Conservation (phyloP, 1,284 basidiomycete genomes). For the Microbotryum lychnidis-dioicae region DNA sequence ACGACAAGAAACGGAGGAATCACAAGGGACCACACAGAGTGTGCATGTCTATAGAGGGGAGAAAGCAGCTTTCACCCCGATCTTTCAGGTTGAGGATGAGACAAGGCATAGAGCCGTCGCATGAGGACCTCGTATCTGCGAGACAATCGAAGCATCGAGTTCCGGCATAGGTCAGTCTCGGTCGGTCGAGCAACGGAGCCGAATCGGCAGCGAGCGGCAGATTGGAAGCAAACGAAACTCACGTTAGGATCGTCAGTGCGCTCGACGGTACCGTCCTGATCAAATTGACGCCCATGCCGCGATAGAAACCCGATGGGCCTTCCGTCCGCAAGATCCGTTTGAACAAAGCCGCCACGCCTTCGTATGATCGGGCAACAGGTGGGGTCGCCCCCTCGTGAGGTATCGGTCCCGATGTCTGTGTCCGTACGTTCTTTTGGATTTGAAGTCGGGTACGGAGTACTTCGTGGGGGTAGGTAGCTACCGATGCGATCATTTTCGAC, state of each 20-base stretch:
- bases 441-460: slow-evolving; percentile 86
- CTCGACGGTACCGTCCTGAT: slow-evolving; percentile 86
- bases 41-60: too few relatives aligned
- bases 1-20: too few relatives aligned
- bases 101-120: slow-evolving; percentile 1
- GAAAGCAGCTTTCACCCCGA: too few relatives aligned
- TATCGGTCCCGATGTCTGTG: slow-evolving; percentile 10
- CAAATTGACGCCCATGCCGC: slow-evolving; percentile 81
- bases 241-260: slow-evolving; percentile 90
- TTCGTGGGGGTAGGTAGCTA: slow-evolving; percentile 92
- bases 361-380: slow-evolving; percentile 1
- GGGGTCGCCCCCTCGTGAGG: slow-evolving; percentile 1
- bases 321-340: slow-evolving; percentile 65
- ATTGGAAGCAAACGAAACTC: slow-evolving; percentile 13
- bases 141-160: background rate
- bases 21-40: too few relatives aligned
- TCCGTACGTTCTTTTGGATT: slow-evolving; percentile 52
- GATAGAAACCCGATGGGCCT: slow-evolving; percentile 79
- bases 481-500: slow-evolving; percentile 87
- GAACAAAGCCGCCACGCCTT: slow-evolving; percentile 62
- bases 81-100: background rate
- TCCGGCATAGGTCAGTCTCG: background rate
- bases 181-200: background rate
- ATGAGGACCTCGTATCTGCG: slow-evolving; percentile 6
- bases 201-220: background rate